A percentile compares a stretch with the other conserved stretches of the same genome.
Conservation (phyloP, 192 early-diverging fungal genomes). For the Backusella luteola region DNA sequence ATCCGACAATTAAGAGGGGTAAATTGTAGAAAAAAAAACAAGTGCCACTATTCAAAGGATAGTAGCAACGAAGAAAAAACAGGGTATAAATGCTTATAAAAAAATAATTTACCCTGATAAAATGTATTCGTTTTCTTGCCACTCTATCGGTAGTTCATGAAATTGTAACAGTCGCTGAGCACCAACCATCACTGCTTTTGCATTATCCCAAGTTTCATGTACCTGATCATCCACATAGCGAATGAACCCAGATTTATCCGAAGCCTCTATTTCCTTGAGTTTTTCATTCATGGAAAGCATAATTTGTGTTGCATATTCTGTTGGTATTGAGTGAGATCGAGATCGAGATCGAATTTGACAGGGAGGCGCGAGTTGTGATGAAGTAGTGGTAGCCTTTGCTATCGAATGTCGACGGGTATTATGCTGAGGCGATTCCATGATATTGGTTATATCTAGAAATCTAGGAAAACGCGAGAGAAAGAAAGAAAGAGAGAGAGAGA, state of each 20-base stretch:
- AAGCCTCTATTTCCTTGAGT: slow-evolving; percentile 45
- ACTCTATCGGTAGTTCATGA: slow-evolving; percentile 57
- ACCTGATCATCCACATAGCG: slow-evolving; percentile 56
- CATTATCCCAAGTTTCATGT: slow-evolving; percentile 47
- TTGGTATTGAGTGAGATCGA: slow-evolving; percentile 14
- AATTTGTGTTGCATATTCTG: not conserved
- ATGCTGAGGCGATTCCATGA: not conserved
- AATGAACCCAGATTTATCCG: slow-evolving; percentile 51
- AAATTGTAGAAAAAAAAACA: not conserved
- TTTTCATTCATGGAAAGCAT: slow-evolving; percentile 9
- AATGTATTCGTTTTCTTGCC: slow-evolving; percentile 64
- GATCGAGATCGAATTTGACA: slow-evolving; percentile 12
- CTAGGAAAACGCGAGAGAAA: not conserved
- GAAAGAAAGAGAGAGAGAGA: not conserved
- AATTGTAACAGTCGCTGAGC: slow-evolving; percentile 55
- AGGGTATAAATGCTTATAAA: not conserved
- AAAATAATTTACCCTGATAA: slow-evolving; percentile 42
- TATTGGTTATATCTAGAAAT: not conserved
- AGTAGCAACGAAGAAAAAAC: not conserved
- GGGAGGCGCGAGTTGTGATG: not conserved
- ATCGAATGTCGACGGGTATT: slow-evolving; percentile 8
- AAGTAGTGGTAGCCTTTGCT: not conserved
- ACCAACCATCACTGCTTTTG: slow-evolving; percentile 50
- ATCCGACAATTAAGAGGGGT: slow-evolving; percentile 1
- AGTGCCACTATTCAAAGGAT: not conserved